Base-by-base conservation (phyloP, 148 eudicot genomes). In the Heliosperma pusillum region DNA sequence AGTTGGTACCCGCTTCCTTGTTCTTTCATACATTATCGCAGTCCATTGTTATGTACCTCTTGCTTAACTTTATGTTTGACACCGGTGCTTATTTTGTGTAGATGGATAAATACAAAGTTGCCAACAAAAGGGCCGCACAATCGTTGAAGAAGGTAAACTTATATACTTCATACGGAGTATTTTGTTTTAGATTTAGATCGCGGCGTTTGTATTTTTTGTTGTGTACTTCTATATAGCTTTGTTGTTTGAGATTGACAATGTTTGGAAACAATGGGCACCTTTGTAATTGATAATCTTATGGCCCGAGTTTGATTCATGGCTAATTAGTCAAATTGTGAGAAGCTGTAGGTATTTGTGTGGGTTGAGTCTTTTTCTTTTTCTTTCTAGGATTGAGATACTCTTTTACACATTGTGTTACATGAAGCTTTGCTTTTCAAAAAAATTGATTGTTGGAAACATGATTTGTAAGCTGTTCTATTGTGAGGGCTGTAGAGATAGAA, bases 51-150 rank as follows among this genome's bases (percentile, higher is more conserved):
- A 21, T n/a, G 52, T 21, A 40, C 25, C 44, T 33, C 10, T 52
- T 59, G 24, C 24, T 59, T 22, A 25, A 3, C 17, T 4, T 26
- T 62, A 21, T 47, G 53, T 47, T 10, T 47, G 55, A 21, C 63
- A 78, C 52, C 27, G 10, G n/a, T 75, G 22, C 33, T 71, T 63
- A 24, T 29, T 25, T 58, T 2, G 27, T 20, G 19, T 74, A 93
- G 98, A 80, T 81, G 59, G 95, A 94, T 65, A 94, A 89, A 71
- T 88, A 88, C 84, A 90, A 85, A 86, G 89, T 84, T 76, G 88
- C 91, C 66, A 94, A 94, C 80, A 88, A 88, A 70, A 84, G 95
- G 78, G 97, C 98, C 17, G 87, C 74, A 27, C 93, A 91, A 76
- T 83, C 87, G 3, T 77, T 94, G 58, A 94, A 91, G 74, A 88